A percentile compares a stretch with the other conserved stretches of the same genome.
Evolutionary conservation across 2,329 filamentous ascomycete species (phyloP).

Genomic region (Pyrenochaeta sp.): DNA sequence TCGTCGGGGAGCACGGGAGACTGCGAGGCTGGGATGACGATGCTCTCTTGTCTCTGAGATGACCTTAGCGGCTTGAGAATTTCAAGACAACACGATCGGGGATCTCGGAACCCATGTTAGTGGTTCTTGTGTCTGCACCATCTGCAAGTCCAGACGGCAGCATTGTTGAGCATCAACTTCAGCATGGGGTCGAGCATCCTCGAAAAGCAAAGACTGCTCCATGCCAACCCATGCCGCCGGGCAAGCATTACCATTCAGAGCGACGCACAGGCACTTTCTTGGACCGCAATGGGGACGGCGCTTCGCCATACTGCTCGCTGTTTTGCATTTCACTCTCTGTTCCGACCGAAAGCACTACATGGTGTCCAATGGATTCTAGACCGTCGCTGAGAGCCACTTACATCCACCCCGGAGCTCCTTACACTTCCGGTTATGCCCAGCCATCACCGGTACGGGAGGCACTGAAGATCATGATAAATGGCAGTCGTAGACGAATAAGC

Average conservation of each 20-base stretch:
- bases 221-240: constrained; percentile 10
- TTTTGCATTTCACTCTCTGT: constrained; percentile 17
- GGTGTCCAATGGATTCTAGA: constrained; percentile 21
- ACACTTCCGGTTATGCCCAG: constrained; percentile 7
- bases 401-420: constrained; percentile 10
- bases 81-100: constrained; percentile 18
- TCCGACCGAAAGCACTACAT: constrained; percentile 3
- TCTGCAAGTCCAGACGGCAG: constrained; percentile 1
- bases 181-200: neutral
- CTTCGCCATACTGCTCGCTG: constrained; percentile 29
- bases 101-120: constrained; percentile 19
- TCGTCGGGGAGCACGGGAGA: constrained; percentile 25
- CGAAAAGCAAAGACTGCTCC: constrained; percentile 4
- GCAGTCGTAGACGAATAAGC: neutral
- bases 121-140: constrained; percentile 3
- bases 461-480: neutral
- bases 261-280: constrained; percentile 11
- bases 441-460: constrained; percentile 2
- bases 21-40: constrained; percentile 19
- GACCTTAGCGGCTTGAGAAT: constrained; percentile 16
- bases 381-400: constrained; percentile 20
- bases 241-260: constrained; percentile 6
- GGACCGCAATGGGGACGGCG: constrained; percentile 20
- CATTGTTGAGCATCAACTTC: neutral
- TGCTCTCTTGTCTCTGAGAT: constrained; percentile 13